Conservation (phyloP, 2,329 filamentous ascomycete species). For the Acrocalymma vagum region DNA sequence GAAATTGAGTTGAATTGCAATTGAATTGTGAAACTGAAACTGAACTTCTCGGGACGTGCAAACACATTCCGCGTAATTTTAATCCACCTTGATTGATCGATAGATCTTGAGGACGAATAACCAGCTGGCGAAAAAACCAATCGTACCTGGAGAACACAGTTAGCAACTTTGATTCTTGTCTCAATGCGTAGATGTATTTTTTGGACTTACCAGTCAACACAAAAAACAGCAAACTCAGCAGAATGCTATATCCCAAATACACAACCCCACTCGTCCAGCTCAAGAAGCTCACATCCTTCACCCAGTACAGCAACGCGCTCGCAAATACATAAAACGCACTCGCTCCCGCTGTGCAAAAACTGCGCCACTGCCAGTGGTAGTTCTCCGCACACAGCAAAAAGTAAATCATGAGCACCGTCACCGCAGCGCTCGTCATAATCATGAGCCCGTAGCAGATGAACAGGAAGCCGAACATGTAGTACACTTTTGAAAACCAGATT, state of each 20-base stretch:
- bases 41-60: no score
- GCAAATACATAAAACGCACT: conserved; percentile 91
- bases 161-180: conserved; percentile 9
- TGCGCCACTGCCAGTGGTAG: conserved; percentile 98
- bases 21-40: no score
- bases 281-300: conserved; percentile 85
- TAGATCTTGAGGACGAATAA: conserved; percentile 95
- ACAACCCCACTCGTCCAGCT: conserved; percentile 87
- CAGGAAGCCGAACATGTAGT: conserved; percentile 99
- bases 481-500: conserved; percentile 98
- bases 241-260: conserved; percentile 89
- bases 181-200: neutral
- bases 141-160: conserved; percentile 72
- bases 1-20: no score
- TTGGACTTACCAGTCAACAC: conserved; percentile 88
- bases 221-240: conserved; percentile 92
- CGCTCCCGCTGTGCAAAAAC: conserved; percentile 90
- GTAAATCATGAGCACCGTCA: conserved; percentile 94
- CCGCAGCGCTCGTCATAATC: conserved; percentile 92
- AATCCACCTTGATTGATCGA: conserved; percentile 97
- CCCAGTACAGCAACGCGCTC: conserved; percentile 90
- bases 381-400: conserved; percentile 96
- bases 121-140: conserved; percentile 96
- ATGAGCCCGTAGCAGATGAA: conserved; percentile 98
- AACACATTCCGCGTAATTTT: conserved; percentile 33